These are phyloP conservation scores for Fusarium secorum DNA, from an alignment of 2,329 filamentous ascomycete species.

Conservation along the genomic window DNA sequence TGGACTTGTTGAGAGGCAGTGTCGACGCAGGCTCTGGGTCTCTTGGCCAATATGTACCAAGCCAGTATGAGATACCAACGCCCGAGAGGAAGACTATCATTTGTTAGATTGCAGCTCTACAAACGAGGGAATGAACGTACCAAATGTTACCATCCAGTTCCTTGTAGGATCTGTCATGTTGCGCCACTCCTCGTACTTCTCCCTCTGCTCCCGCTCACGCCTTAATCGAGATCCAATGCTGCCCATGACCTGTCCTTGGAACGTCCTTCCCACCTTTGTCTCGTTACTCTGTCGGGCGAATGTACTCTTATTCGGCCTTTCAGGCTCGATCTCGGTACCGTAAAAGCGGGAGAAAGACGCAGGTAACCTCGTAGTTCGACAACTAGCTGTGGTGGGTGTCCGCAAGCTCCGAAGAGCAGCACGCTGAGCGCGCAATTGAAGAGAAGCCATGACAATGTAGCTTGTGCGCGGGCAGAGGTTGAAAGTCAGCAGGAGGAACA, in stretches of 20 bases:
- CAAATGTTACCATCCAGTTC: slow-evolving; percentile 62
- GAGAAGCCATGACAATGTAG: slow-evolving; percentile 41
- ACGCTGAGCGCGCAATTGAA: slow-evolving; percentile 45
- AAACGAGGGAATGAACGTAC: slow-evolving; percentile 48
- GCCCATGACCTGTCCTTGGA: slow-evolving; percentile 67
- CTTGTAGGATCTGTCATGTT: slow-evolving; percentile 52
- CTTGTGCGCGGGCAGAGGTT: slow-evolving; percentile 2
- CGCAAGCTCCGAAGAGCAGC: slow-evolving; percentile 45
- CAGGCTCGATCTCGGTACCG: slow-evolving; percentile 49
- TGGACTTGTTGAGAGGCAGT: slow-evolving; percentile 61
- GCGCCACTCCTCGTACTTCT: slow-evolving; percentile 56
- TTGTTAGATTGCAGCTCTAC: not conserved
- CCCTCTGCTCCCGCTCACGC: slow-evolving; percentile 62
- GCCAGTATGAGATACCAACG: slow-evolving; percentile 62
- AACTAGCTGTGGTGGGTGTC: slow-evolving; percentile 23
- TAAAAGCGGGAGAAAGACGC: slow-evolving; percentile 41
- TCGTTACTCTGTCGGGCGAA: slow-evolving; percentile 47
- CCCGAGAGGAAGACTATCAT: slow-evolving; percentile 60
- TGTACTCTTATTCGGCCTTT: slow-evolving; percentile 44
- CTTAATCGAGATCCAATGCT: slow-evolving; percentile 63
- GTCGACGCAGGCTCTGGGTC: slow-evolving; percentile 64
- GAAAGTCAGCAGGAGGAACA: slow-evolving; percentile 13
- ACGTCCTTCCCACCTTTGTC: slow-evolving; percentile 52
- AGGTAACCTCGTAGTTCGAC: slow-evolving; percentile 28
- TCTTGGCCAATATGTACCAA: slow-evolving; percentile 64